Conservation (phyloP, 129 eudicot species). For the Pulicaria dysenterica region DNA sequence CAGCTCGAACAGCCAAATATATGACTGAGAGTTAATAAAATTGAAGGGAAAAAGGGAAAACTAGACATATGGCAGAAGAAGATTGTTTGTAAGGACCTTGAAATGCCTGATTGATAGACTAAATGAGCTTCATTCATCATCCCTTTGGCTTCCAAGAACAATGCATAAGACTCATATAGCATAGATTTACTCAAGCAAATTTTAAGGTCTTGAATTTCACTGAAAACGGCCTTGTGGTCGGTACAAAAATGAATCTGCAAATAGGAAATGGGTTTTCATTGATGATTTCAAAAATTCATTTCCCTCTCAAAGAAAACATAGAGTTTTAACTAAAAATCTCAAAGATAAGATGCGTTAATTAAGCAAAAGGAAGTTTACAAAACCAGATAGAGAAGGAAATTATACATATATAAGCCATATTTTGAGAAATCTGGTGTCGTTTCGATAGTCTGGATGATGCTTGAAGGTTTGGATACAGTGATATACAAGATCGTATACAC, state of each 20-base stretch:
- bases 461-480: conserved; percentile 62
- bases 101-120: conserved; percentile 70
- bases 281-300: neutral
- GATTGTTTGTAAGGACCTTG: conserved; percentile 48
- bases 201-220: conserved; percentile 55
- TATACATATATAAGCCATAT: conserved; percentile 88
- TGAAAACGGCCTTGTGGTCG: conserved; percentile 50
- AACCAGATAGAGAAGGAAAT: neutral
- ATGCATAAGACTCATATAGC: conserved; percentile 65
- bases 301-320: neutral
- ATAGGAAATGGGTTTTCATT: neutral
- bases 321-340: no score
- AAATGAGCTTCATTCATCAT: conserved; percentile 60
- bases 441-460: conserved; percentile 42
- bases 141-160: conserved; percentile 74
- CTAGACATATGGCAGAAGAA: neutral
- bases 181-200: conserved; percentile 57
- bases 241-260: conserved; percentile 72
- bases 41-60: neutral
- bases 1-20: conserved; percentile 6
- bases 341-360: neutral
- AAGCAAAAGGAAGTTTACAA: neutral
- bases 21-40: neutral
- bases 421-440: conserved; percentile 83
- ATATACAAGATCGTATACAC: conserved; percentile 42